Evolutionary conservation across 2,329 filamentous ascomycete genomes (phyloP), one percentile per base, ranked within the genome.

Genomic region (Emergomyces orientalis): DNA sequence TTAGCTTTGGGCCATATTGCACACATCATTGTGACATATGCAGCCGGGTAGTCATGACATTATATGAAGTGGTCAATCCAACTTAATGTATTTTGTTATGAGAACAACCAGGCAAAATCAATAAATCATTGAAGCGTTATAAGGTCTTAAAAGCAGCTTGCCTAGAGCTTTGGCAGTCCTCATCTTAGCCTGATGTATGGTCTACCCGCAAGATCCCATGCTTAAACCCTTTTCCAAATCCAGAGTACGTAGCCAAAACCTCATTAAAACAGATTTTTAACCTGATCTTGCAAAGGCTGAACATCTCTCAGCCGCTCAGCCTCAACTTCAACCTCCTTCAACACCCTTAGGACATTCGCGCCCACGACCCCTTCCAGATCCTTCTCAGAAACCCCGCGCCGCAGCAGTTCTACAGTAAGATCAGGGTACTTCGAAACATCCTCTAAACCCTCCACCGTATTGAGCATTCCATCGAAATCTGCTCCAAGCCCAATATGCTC

Each of bases 401-500:
- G 80, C 67, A 96, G 77, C 63, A 97, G 75, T 74, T 91, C 89
- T 3, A 84, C 86, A 9, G 97, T 83, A 54, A 97, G 76, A 63
- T 87, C 84, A 0, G 91, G 92, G 70, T 88, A 96, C 72, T 90
- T 90, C 58, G 87, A 86, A 7, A 96, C 91, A 73, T 96, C 91
- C 45, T 94, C 90, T 57, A 97, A 75, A 0, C 92, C 93, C 61
- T 78, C 73, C 0, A 92, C 91, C 4, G 86, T 86, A 8, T 67
- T 67, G 3, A 61, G 64, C 62, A 80, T 79, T 1, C 86, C 93
- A 72, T 97, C 92, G 72, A 92, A 97, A 73, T 97, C 93, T 60
- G 88, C 91, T 0, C 93, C 93, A 22, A 97, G 76, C 0, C 92
- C 93, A 19, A 97, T 91, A 72, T 96, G 84, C 49, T 92, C 88